A percentile compares a stretch with the other conserved stretches of the same genome.
These are phyloP conservation scores for Phaffia tasmanica DNA, from an alignment of 768 basidiomycete genomes.

Conservation along the genomic window DNA sequence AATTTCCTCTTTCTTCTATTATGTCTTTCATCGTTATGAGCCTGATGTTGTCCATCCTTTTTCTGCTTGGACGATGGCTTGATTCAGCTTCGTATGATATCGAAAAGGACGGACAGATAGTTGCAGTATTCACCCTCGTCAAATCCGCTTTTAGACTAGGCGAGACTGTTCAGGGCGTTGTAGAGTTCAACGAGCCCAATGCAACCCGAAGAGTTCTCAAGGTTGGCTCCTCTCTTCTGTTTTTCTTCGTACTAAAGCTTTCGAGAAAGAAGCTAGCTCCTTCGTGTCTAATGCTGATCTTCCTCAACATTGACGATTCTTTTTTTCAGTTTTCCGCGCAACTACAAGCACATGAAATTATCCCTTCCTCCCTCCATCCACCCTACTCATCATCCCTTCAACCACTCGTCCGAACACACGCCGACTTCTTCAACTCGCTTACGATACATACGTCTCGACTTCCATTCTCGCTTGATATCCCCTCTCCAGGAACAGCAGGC, in stretches of 20 bases:
- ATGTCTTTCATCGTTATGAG: not conserved
- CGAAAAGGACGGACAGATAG: slow-evolving; percentile 77
- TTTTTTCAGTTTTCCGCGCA: slow-evolving; percentile 65
- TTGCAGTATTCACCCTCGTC: slow-evolving; percentile 81
- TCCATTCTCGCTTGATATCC: slow-evolving; percentile 82
- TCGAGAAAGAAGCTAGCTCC: not conserved
- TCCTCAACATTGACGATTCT: not conserved
- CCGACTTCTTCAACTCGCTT: slow-evolving; percentile 72
- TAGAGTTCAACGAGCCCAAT: slow-evolving; percentile 68
- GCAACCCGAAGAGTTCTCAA: slow-evolving; percentile 67
- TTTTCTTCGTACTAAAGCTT: not conserved
- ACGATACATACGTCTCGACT: slow-evolving; percentile 61
- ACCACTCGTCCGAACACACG: slow-evolving; percentile 47
- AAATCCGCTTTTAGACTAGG: slow-evolving; percentile 86
- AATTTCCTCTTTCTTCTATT: not conserved
- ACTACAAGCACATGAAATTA: slow-evolving; percentile 71
- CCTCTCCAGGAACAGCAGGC: slow-evolving; percentile 73
- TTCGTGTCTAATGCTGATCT: not conserved
- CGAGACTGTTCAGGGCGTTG: slow-evolving; percentile 79
- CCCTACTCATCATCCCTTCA: slow-evolving; percentile 40
- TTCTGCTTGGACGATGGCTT: not conserved
- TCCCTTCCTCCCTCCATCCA: slow-evolving; percentile 48
- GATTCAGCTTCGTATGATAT: slow-evolving; percentile 80
- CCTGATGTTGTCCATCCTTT: not conserved
- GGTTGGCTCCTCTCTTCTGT: slow-evolving; percentile 43